These are phyloP conservation scores for Globisporangium lucens DNA, from an alignment of 352 stramenopile genomes.

Conservation along the genomic window DNA sequence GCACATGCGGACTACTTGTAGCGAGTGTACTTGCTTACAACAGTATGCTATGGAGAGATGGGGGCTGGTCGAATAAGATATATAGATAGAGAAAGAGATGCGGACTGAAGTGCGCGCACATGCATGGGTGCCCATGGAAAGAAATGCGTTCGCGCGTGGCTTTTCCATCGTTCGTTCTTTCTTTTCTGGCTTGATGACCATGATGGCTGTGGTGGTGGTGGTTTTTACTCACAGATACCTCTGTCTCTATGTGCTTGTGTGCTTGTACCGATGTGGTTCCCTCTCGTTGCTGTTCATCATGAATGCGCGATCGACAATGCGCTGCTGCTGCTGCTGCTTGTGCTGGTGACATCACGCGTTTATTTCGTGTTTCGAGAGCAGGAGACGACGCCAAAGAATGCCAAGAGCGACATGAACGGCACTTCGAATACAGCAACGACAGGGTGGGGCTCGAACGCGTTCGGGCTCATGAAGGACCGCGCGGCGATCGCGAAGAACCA, in stretches of 20 bases:
- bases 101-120: background rate
- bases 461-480: slow-evolving; percentile 51
- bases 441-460: slow-evolving; percentile 28
- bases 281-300: background rate
- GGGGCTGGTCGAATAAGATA: background rate
- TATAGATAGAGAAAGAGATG: background rate
- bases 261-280: background rate
- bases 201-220: background rate
- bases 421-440: background rate
- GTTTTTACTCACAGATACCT: slow-evolving; percentile 6
- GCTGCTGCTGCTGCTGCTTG: background rate
- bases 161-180: background rate
- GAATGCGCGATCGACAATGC: background rate
- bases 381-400: slow-evolving; percentile 4
- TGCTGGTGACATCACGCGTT: background rate
- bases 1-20: background rate
- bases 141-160: background rate
- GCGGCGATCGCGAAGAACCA: slow-evolving; percentile 54
- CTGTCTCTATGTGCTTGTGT: background rate
- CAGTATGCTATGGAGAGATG: background rate
- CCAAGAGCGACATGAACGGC: slow-evolving; percentile 5
- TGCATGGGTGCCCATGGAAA: slow-evolving; percentile 6
- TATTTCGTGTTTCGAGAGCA: slow-evolving; percentile 8
- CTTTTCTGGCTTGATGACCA: background rate
- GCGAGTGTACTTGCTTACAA: background rate